Evolutionary conservation across 2,329 filamentous ascomycete species (phyloP), one percentile per base, ranked within the genome.

Genomic region (Alternaria sp.): DNA sequence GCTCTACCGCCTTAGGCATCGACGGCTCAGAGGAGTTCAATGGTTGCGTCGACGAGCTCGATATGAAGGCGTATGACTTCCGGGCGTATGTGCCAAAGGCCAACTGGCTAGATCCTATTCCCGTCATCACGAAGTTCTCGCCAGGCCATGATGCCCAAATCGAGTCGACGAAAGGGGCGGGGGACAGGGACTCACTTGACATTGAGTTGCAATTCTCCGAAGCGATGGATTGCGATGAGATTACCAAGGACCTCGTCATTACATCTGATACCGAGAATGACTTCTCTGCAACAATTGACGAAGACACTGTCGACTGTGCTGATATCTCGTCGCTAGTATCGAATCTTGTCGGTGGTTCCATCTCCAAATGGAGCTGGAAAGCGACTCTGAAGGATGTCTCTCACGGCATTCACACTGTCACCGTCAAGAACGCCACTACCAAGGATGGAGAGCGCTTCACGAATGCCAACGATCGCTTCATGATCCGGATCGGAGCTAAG

Each of bases 101-200:
- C 0, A 79, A 78, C 26, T 90, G 85, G 77, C 76, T 83, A 13
- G 72, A 76, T 10, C 86, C 87, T 5, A 79, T 81, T 2, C 88
- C 88, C 0, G 85, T 87, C 76, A 84, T 90, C 68, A 90, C 88
- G 10, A 83, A 82, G 36, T 88, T 90, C 68, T 73, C 79, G 3
- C 89, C 89, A 5, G 88, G 88, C 3, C 89, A 91, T 68, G 89
- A 91, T 69, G 76, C 78, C 2, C 85, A 87, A 3, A 72, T 90
- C 5, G 64, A 84, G 17, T 89, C 88, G 0, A 83, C 77, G 30
- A 1, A 76, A 79, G 5, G 90, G 87, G 12, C 10, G n/a, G 12
- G 5, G 7, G 30, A 51, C 3, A 28, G 2, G 1, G 25, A 51
- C 19, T 28, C 19, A 19, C 49, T 51, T 6, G 30, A 51, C 3